Base-by-base conservation (phyloP, 306 rosid species). In the Casuarina cunninghamiana region DNA sequence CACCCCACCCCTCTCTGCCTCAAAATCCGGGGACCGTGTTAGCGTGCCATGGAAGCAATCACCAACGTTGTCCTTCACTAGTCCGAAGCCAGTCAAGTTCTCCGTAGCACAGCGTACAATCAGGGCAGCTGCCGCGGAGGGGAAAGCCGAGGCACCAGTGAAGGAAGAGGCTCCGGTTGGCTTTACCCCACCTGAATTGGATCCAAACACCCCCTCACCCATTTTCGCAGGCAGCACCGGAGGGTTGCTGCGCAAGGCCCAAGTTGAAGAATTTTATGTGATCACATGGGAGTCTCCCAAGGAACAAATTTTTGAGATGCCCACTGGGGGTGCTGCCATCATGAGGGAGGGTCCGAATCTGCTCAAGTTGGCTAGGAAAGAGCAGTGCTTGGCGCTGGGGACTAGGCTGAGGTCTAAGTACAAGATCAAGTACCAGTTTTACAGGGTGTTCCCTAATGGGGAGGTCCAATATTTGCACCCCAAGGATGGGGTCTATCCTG, bases 301-400 rank as follows among this genome's bases (percentile, higher is more conserved):
- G 72, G 99, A 95, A 77, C 99, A 95, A 78, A 90, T 95, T 65
- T 95, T 95, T 71, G 99, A 95, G 86, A 95, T 95, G 99, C 98
- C 98, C 4, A 95, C 99, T 0, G 99, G 99, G 0, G 99, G 99
- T 32, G 97, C 99, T 2, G 99, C 99, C 83, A 93, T 95, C 50
- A 95, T 95, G 99, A 86, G 99, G 80, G 74, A 93, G 57, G 99
- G 99, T 4, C 94, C 98, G 0, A 96, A 96, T 79, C 83, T 96
- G 26, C 85, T 96, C 65, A 96, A 96, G 66, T 15, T 96, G 84
- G 99, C 98, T 0, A 83, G 99, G 89, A 96, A 96, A 75, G 99
- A 96, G 69, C 99, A 91, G 90, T 96, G 99, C 38, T 77, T 96
- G 91, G 99, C 99, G 49, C 89, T 96, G n/a, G 99, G 98, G 35